A percentile compares a stretch with the other conserved stretches of the same genome.
Evolutionary conservation across 1,139 yeast species (phyloP).

Genomic region (Yamadazyma jaroonii): DNA sequence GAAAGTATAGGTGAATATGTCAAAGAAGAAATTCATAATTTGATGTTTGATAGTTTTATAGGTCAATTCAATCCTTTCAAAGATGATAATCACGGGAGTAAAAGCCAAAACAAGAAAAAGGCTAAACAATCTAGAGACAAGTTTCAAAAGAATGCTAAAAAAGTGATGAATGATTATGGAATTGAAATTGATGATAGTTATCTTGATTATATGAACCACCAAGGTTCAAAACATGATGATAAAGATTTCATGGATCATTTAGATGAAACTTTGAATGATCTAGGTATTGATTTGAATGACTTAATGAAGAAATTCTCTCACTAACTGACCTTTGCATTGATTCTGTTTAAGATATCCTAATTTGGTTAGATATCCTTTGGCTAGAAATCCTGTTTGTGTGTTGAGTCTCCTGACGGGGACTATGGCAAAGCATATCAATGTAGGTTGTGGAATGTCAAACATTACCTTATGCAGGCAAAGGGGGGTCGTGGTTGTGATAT

Average conservation of each 20-base stretch:
- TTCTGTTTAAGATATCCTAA: no score
- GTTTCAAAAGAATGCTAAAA: conserved; percentile 14
- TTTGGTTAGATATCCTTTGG: no score
- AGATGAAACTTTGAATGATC: conserved; percentile 21
- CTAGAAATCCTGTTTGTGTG: no score
- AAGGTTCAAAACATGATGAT: conserved; percentile 6
- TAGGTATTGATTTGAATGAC: conserved; percentile 5
- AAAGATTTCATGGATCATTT: conserved; percentile 4
- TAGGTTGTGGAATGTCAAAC: no score
- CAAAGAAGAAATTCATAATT: conserved; percentile 2
- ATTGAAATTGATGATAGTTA: conserved; percentile 16
- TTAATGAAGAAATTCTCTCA: conserved; percentile 3
- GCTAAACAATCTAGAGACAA: conserved; percentile 5
- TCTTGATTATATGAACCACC: conserved; percentile 15
- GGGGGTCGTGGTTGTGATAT: no score
- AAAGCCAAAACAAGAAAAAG: conserved; percentile 3
- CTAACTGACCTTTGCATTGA: no score
- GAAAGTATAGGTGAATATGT: conserved; percentile 4
- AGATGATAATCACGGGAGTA: neutral
- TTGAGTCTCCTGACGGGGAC: no score
- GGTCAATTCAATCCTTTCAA: neutral
- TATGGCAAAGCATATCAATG: no score
- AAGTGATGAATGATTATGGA: conserved; percentile 14
- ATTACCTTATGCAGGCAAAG: no score
- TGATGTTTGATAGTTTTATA: conserved; percentile 3